Percentiles rank a stretch among this genome's conserved stretches.
Evolutionary conservation across 1,139 yeast species (phyloP).

Genomic region (Saccharomyces hybrid): DNA sequence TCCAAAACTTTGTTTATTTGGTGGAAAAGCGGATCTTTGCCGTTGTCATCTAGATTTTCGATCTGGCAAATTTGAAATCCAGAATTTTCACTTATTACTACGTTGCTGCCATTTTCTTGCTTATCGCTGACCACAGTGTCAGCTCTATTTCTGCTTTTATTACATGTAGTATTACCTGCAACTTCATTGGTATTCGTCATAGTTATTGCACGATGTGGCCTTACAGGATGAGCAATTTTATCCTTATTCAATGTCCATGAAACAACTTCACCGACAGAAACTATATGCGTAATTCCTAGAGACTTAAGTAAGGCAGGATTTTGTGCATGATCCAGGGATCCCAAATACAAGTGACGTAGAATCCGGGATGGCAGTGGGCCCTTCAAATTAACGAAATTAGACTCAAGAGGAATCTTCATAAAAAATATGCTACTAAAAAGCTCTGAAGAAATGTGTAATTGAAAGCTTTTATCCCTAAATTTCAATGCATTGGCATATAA

Average conservation of each 20-base stretch:
- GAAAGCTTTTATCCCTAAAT: constrained; percentile 5
- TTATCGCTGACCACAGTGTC: background rate
- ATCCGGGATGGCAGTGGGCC: constrained; percentile 47
- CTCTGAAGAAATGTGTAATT: constrained; percentile 25
- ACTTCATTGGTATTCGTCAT: background rate
- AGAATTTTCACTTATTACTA: constrained; percentile 25
- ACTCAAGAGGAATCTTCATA: constrained; percentile 20
- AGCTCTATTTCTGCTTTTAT: constrained; percentile 12
- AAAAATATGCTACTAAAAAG: constrained; percentile 32
- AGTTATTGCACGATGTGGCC: background rate
- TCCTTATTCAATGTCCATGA: constrained; percentile 40
- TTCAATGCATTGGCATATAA: constrained; percentile 1
- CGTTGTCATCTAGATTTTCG: constrained; percentile 43
- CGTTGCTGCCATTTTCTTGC: background rate
- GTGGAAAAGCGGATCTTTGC: constrained; percentile 41
- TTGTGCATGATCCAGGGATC: constrained; percentile 78
- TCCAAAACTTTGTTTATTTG: constrained; percentile 38
- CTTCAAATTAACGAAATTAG: constrained; percentile 27
- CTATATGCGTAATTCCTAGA: constrained; percentile 65
- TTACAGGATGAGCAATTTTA: constrained; percentile 12
- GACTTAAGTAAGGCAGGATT: constrained; percentile 53
- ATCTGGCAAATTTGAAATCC: constrained; percentile 35
- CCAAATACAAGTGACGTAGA: constrained; percentile 76
- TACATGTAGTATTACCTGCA: background rate
- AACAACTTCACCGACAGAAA: constrained; percentile 83